phyloP scores from a whole-genome alignment of 2,329 filamentous ascomycete genomes.

The Ascochyta pisi region DNA sequence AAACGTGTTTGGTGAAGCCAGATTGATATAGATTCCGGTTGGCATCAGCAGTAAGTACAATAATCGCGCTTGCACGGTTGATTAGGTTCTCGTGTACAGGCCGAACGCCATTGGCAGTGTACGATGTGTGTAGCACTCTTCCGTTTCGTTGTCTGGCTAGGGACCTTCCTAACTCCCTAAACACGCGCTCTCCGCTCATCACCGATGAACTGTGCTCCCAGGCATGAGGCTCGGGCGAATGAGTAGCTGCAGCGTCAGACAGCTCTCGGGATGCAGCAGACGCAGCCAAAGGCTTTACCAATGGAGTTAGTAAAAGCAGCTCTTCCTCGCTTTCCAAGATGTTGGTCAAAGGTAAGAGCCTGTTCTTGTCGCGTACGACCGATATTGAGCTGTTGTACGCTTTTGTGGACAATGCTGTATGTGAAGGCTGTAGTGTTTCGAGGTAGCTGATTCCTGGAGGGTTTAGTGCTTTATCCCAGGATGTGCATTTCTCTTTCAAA shows the following conservation, averaged over 20 bases:
- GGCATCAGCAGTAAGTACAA: slow-evolving; percentile 91
- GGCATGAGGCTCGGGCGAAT: slow-evolving; percentile 61
- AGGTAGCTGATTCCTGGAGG: slow-evolving; percentile 79
- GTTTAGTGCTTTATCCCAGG: slow-evolving; percentile 90
- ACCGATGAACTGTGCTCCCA: slow-evolving; percentile 68
- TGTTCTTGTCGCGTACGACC: slow-evolving; percentile 87
- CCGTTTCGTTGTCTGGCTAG: slow-evolving; percentile 86
- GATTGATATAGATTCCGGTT: slow-evolving; percentile 93
- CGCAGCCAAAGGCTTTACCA: slow-evolving; percentile 91
- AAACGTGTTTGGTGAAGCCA: slow-evolving; percentile 93
- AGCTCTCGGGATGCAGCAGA: slow-evolving; percentile 80
- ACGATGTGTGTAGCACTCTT: slow-evolving; percentile 90
- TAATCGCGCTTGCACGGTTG: slow-evolving; percentile 83
- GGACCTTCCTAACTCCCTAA: slow-evolving; percentile 84
- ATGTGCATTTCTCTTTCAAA: slow-evolving; percentile 85
- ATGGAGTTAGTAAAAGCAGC: slow-evolving; percentile 83
- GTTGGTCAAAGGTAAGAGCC: slow-evolving; percentile 80
- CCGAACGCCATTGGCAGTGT: slow-evolving; percentile 89
- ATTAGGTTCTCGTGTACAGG: slow-evolving; percentile 95
- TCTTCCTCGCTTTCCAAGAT: slow-evolving; percentile 86
- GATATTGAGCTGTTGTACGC: slow-evolving; percentile 95
- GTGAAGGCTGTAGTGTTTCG: slow-evolving; percentile 80
- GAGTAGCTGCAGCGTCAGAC: slow-evolving; percentile 64
- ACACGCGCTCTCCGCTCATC: slow-evolving; percentile 93
- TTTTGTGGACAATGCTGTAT: slow-evolving; percentile 79